These are phyloP conservation scores for Xylaria sp. DNA, from an alignment of 2,329 filamentous ascomycete species.

Conservation along the genomic window DNA sequence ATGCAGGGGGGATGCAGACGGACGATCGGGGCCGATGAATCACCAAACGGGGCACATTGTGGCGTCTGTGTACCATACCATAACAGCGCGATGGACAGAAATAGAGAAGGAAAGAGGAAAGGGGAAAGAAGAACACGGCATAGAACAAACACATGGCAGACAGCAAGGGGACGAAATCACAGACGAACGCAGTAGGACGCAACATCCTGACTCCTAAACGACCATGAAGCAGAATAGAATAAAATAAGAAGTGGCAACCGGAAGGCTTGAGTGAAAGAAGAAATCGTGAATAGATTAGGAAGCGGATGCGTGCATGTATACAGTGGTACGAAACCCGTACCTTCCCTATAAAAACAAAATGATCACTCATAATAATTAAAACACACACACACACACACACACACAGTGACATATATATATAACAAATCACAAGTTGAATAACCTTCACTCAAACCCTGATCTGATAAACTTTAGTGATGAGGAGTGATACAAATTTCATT, in stretches of 20 bases:
- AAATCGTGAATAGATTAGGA: constrained; percentile 10
- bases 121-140: constrained; percentile 1
- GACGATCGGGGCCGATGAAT: not conserved
- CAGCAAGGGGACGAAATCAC: not conserved
- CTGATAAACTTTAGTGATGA: constrained; percentile 13
- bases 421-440: not conserved
- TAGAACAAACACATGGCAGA: not conserved
- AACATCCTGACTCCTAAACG: constrained; percentile 5
- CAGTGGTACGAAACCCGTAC: not conserved
- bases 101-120: not conserved
- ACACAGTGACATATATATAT: no score
- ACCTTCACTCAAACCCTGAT: not conserved
- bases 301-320: constrained; percentile 19
- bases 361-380: no score
- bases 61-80: constrained; percentile 1
- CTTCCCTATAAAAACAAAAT: not conserved
- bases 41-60: constrained; percentile 3
- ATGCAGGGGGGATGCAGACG: constrained; percentile 12
- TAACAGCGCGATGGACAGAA: not conserved
- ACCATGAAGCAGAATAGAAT: not conserved
- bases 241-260: constrained; percentile 1
- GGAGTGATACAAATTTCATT: constrained; percentile 44
- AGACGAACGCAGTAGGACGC: constrained; percentile 8
- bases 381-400: no score
- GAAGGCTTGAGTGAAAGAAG: not conserved